phyloP scores from a whole-genome alignment of 352 stramenopile genomes.

The Discostella stelligera region DNA sequence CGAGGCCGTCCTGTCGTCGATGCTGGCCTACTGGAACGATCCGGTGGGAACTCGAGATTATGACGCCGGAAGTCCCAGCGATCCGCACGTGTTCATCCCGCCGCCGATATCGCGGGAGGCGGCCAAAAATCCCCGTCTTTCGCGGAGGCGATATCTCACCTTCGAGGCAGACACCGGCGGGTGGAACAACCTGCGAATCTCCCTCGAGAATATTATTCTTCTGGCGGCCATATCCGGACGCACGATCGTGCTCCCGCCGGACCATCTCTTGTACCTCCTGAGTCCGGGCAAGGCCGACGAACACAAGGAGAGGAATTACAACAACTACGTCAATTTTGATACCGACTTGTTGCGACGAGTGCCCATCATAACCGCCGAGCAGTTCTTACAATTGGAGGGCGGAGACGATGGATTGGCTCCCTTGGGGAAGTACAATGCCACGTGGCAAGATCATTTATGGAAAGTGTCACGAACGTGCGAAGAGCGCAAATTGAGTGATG shows the following conservation, averaged over 20 bases:
- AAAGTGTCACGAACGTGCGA: conserved; percentile 29
- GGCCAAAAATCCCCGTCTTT: conserved; percentile 27
- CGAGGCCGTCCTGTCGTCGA: conserved; percentile 37
- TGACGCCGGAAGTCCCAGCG: conserved; percentile 18
- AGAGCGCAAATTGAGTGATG: conserved; percentile 31
- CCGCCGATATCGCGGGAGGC: conserved; percentile 5
- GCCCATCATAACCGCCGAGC: conserved; percentile 60
- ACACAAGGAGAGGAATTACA: conserved; percentile 58
- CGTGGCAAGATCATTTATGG: conserved; percentile 27
- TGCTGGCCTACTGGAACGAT: conserved; percentile 74
- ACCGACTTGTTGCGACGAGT: conserved; percentile 62
- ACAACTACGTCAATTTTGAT: conserved; percentile 66
- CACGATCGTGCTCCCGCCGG: conserved; percentile 85
- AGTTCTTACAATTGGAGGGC: conserved; percentile 76
- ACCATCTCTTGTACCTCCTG: conserved; percentile 83
- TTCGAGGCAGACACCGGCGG: conserved; percentile 87
- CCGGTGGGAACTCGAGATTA: conserved; percentile 54
- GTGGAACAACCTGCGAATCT: conserved; percentile 85
- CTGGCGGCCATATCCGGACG: conserved; percentile 81
- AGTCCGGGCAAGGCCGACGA: conserved; percentile 45
- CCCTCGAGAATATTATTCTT: conserved; percentile 83
- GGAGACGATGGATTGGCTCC: conserved; percentile 29
- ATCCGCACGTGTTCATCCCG: conserved; percentile 20
- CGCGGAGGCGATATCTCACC: conserved; percentile 75
- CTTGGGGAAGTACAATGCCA: conserved; percentile 29